Base-by-base conservation (phyloP, 305 asterid genomes). In the Fraxinus albicans region DNA sequence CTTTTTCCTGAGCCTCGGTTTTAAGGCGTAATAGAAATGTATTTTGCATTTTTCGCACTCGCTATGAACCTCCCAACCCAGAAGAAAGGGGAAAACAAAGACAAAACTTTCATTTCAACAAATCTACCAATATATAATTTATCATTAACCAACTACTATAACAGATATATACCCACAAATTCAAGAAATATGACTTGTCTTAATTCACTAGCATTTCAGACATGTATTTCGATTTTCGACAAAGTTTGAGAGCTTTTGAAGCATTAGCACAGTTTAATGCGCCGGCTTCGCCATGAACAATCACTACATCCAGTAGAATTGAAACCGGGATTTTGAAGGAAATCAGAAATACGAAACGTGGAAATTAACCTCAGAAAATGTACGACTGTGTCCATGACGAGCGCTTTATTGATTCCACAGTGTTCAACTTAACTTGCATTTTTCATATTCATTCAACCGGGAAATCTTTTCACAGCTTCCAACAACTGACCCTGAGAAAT, bases 81-180 rank as follows among this genome's bases (percentile, higher is more conserved):
- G 50, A 35, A 19, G 63, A 79, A 81, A 17, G 8, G 70, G 31
- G 29, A 81, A 73, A 47, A 81, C 21, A 44, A 50, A 69, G 7
- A n/a, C 29, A 76, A 1, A 19, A 58, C 60, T n/a, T 13, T 50
- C 29, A 55, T 79, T 80, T 80, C 81, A 76, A 40, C 50, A 36
- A 77, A 47, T 84, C 81, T 80, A 74, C 74, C 77, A 33, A 35
- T 76, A 63, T 47, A 44, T 75, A 70, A 47, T 76, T 27, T 80
- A 42, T 65, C 81, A 84, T n/a, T 77, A 58, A 44, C 55, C 81
- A 73, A 58, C 60, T 47, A 76, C 29, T 50, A 53, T 72, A 15
- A 50, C 84, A 50, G 50, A 63, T 76, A 77, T 19, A 81, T 73
- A 40, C 76, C 76, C n/a, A 29, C 73, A 65, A 55, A 38, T 12